Evolutionary conservation across 1,284 basidiomycete species (phyloP).

Genomic region (Fomitiporia mediterranea): DNA sequence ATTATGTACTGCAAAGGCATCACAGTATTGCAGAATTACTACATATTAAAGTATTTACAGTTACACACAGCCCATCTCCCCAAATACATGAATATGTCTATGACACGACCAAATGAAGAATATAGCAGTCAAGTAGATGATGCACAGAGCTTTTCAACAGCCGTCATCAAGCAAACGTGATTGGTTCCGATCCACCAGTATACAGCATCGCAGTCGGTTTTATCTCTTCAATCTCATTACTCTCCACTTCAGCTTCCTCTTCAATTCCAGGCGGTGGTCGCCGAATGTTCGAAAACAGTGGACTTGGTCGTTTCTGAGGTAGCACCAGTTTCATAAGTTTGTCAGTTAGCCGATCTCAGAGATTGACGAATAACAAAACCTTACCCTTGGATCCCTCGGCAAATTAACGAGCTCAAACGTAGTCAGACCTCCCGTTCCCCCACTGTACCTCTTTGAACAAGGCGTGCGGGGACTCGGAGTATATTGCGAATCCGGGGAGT

Average conservation of each 20-base stretch:
- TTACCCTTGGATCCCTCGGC: conserved; percentile 1
- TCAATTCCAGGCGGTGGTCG: not conserved
- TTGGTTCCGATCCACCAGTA: conserved; percentile 2
- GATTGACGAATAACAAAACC: not conserved
- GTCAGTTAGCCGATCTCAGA: no score
- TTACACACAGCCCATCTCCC: no score
- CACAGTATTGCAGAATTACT: no score
- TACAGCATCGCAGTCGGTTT: not conserved
- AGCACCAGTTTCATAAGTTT: not conserved
- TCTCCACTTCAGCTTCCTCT: not conserved
- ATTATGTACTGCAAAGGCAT: no score
- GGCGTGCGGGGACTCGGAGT: conserved; percentile 6
- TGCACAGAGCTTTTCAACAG: no score
- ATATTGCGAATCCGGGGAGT: not conserved
- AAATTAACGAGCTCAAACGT: not conserved
- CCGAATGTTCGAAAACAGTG: not conserved
- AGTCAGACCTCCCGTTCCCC: not conserved
- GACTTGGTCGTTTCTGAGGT: not conserved
- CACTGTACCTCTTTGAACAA: not conserved
- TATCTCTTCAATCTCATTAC: not conserved
- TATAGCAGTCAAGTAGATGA: no score
- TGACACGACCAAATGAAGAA: no score
- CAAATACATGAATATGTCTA: no score
- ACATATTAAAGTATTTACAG: no score
- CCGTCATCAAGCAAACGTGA: conserved; percentile 4